A percentile compares a stretch with the other conserved stretches of the same genome.
These are phyloP conservation scores for Podospora fimiseda DNA, from an alignment of 495 filamentous ascomycete genomes.

Conservation along the genomic window DNA sequence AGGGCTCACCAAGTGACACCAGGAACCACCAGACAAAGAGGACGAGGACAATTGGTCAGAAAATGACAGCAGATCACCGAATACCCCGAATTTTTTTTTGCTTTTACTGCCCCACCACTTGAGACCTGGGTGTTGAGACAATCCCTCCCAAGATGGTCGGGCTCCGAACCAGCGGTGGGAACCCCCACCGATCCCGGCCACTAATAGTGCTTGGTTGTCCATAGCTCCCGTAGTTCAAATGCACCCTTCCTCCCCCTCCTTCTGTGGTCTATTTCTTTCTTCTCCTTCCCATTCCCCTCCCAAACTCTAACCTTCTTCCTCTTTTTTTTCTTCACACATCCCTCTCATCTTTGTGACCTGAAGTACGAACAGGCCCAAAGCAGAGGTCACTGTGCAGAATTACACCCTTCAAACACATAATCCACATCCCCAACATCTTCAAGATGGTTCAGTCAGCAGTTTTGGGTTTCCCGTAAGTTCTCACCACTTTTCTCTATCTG, in stretches of 20 bases:
- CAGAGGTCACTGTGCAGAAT: conserved; percentile 7
- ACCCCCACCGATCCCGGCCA: conserved; percentile 23
- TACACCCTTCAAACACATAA: conserved; percentile 10
- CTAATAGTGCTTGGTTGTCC: background rate
- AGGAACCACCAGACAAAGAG: background rate
- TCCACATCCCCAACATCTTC: conserved; percentile 19
- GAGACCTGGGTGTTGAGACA: background rate
- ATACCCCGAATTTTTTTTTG: conserved; percentile 5
- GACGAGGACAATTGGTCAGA: background rate
- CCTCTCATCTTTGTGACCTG: conserved; percentile 3
- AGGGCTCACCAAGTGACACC: conserved; percentile 2
- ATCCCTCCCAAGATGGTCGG: conserved; percentile 12
- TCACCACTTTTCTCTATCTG: background rate
- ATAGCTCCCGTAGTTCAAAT: conserved; percentile 8
- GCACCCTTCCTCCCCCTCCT: conserved; percentile 8
- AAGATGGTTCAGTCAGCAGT: conserved; percentile 71
- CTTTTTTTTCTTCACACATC: conserved; percentile 11
- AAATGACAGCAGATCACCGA: background rate
- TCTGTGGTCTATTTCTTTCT: conserved; percentile 8
- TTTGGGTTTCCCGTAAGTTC: conserved; percentile 32
- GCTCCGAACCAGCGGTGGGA: conserved; percentile 15
- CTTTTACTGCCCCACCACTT: background rate
- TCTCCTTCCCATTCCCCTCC: conserved; percentile 9
- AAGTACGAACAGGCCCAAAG: conserved; percentile 12
- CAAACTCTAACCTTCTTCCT: background rate